Conservation (phyloP, 2,329 filamentous ascomycete genomes). For the Aspergillus melleus region DNA sequence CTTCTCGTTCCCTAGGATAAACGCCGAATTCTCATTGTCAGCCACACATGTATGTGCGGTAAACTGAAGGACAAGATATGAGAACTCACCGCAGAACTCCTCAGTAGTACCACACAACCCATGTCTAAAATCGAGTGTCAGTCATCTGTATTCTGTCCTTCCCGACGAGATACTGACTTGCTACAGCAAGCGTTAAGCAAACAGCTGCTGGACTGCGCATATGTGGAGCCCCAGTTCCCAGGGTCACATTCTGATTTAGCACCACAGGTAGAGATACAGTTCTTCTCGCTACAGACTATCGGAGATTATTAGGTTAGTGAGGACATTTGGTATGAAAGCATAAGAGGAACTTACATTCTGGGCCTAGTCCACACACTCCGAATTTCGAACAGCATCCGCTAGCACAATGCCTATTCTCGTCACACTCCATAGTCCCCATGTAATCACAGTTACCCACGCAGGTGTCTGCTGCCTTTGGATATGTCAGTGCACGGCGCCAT, state of each 20-base stretch:
- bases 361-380: slow-evolving; percentile 7
- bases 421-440: background rate
- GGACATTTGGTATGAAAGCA: background rate
- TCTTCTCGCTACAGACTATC: slow-evolving; percentile 1
- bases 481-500: too few species aligned
- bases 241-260: slow-evolving; percentile 7
- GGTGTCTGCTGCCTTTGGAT: too few species aligned
- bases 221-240: background rate
- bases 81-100: slow-evolving; percentile 11
- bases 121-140: background rate
- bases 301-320: background rate
- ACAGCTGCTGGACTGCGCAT: background rate
- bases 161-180: background rate
- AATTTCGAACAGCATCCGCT: slow-evolving; percentile 9
- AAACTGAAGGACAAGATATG: background rate
- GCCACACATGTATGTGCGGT: background rate
- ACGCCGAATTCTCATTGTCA: background rate
- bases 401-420: slow-evolving; percentile 1
- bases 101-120: slow-evolving; percentile 9
- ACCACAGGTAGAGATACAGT: slow-evolving; percentile 7
- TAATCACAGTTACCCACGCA: background rate
- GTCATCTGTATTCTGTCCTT: background rate
- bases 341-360: slow-evolving; percentile 2
- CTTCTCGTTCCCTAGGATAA: background rate
- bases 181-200: slow-evolving; percentile 7